Percentiles rank a stretch among this genome's conserved stretches.
Evolutionary conservation across 2,329 filamentous ascomycete genomes (phyloP).

Genomic region (Corinectria fuckeliana): DNA sequence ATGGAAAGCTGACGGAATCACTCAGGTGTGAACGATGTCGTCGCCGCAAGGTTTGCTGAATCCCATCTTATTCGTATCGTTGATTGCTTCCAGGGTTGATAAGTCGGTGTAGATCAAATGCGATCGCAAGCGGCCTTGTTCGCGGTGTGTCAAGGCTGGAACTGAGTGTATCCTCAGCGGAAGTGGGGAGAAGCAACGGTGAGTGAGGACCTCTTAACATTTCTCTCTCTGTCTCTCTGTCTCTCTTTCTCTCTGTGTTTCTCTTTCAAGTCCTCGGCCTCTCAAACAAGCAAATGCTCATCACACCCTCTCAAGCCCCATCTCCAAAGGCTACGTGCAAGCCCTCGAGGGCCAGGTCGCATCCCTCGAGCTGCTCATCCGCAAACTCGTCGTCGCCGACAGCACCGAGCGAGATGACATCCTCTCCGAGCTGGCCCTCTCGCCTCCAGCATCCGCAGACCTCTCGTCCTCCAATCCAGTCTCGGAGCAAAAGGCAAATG

Average conservation of each 20-base stretch:
- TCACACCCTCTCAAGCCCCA: slow-evolving; percentile 43
- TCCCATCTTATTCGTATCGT: background rate
- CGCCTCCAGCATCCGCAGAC: slow-evolving; percentile 25
- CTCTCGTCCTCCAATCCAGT: slow-evolving; percentile 19
- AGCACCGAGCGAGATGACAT: slow-evolving; percentile 49
- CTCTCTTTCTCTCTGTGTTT: background rate
- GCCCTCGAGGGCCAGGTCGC: slow-evolving; percentile 55
- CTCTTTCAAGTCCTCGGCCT: slow-evolving; percentile 2
- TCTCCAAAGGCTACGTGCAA: slow-evolving; percentile 53
- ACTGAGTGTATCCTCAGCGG: slow-evolving; percentile 49
- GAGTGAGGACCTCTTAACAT: too few species aligned
- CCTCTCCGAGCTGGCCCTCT: slow-evolving; percentile 46
- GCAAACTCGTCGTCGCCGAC: slow-evolving; percentile 50
- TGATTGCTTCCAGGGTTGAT: slow-evolving; percentile 13
- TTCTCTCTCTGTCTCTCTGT: background rate
- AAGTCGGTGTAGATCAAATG: slow-evolving; percentile 54
- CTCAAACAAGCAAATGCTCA: background rate
- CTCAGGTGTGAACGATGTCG: slow-evolving; percentile 52
- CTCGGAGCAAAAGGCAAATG: slow-evolving; percentile 33
- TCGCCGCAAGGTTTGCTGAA: slow-evolving; percentile 47
- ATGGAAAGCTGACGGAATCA: slow-evolving; percentile 6
- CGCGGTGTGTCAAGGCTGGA: slow-evolving; percentile 52
- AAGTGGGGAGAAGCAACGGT: slow-evolving; percentile 52
- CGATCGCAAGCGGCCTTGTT: slow-evolving; percentile 57
- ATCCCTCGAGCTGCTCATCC: slow-evolving; percentile 53